A percentile compares a stretch with the other conserved stretches of the same genome.
phyloP scores from a whole-genome alignment of 805 yeast genomes.

The Brettanomyces nanus region DNA sequence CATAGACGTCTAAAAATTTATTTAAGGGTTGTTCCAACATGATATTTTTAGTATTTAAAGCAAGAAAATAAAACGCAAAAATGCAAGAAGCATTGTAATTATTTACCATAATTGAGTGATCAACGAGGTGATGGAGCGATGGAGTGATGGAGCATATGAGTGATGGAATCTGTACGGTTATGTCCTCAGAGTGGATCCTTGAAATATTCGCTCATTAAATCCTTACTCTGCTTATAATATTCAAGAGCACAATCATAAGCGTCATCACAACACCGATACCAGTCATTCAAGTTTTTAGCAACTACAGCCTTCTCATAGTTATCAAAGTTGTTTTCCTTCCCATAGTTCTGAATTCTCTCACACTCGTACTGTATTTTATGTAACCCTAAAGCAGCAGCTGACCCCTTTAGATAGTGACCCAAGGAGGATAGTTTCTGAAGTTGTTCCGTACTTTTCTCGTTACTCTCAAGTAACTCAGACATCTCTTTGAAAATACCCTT shows the following conservation, averaged over 20 bases:
- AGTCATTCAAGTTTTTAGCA: slow-evolving; percentile 25
- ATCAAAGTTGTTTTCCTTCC: slow-evolving; percentile 35
- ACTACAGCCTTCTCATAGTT: slow-evolving; percentile 19
- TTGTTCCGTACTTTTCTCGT: slow-evolving; percentile 26
- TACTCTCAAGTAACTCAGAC: slow-evolving; percentile 38
- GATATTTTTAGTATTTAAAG: not conserved
- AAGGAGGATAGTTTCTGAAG: slow-evolving; percentile 57
- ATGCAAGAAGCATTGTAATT: not conserved
- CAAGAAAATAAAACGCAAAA: not conserved
- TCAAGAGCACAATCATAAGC: slow-evolving; percentile 45
- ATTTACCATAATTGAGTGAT: no score
- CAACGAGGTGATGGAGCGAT: no score
- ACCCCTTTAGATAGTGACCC: slow-evolving; percentile 93
- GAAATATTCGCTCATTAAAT: slow-evolving; percentile 45
- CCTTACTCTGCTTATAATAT: slow-evolving; percentile 42
- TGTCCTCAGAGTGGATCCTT: slow-evolving; percentile 14
- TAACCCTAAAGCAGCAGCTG: slow-evolving; percentile 90
- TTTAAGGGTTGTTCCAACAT: not conserved
- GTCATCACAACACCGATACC: slow-evolving; percentile 38
- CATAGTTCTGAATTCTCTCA: slow-evolving; percentile 89
- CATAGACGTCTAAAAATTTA: not conserved
- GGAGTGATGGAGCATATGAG: no score
- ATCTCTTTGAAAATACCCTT: slow-evolving; percentile 68
- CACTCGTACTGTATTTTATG: slow-evolving; percentile 77
- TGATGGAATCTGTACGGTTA: not conserved